Evolutionary conservation across 495 filamentous ascomycete species (phyloP).

Genomic region (Annulohypoxylon nitens): DNA sequence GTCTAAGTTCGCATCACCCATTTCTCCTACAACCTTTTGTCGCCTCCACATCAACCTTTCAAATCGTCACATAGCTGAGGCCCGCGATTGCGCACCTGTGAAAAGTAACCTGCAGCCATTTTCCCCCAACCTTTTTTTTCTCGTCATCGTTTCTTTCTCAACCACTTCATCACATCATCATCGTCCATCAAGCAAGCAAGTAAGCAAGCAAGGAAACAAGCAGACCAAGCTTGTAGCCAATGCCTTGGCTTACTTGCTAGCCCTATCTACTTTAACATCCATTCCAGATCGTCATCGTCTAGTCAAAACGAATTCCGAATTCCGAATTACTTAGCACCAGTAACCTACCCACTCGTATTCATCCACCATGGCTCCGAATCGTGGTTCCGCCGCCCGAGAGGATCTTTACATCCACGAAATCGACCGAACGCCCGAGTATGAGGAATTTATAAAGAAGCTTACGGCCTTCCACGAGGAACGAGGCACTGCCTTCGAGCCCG

Average conservation of each 20-base stretch:
- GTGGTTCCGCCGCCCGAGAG: conserved; percentile 43
- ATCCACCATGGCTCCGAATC: conserved; percentile 46
- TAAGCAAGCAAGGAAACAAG: conserved; percentile 16
- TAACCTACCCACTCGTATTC: background rate
- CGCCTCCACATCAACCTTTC: conserved; percentile 5
- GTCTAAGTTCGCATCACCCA: conserved; percentile 22
- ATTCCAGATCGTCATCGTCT: background rate
- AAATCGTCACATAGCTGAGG: background rate
- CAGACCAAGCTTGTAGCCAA: conserved; percentile 14
- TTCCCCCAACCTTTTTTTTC: background rate
- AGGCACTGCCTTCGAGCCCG: conserved; percentile 77
- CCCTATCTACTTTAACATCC: background rate
- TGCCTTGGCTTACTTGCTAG: conserved; percentile 21
- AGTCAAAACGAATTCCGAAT: background rate
- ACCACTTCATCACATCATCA: background rate
- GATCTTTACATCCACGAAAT: conserved; percentile 52
- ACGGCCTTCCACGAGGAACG: conserved; percentile 75
- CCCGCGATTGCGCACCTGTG: background rate
- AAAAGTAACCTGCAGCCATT: background rate
- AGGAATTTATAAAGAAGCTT: conserved; percentile 76
- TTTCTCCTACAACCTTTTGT: conserved; percentile 4
- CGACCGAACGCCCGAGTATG: conserved; percentile 72
- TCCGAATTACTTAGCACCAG: conserved; percentile 5
- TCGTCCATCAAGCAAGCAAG: conserved; percentile 13
- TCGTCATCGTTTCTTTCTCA: background rate